Evolutionary conservation across 257 asterid genomes (phyloP), one percentile per base, ranked within the genome.

Genomic region (Solanum pennellii): DNA sequence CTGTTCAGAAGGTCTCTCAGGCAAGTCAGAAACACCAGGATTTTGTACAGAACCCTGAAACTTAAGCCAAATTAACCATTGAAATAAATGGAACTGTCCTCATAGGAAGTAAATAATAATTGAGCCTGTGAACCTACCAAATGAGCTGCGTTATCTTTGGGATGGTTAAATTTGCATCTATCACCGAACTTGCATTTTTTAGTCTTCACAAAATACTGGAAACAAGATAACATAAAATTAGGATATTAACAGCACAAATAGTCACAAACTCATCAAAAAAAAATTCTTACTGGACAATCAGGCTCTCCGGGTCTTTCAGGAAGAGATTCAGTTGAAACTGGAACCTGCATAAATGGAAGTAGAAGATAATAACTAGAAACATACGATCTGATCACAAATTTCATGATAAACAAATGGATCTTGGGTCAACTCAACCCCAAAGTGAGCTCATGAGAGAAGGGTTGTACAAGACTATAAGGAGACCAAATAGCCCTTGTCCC

Each of bases 101-200:
- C 56, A 39, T 74, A 87, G 65, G 86, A 80, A 66, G 74, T 49
- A 89, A 83, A 10, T 59, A 35, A 42, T 31, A 87, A 71, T 68
- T 86, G 71, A 83, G 79, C 80, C 87, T 86, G 52, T 83, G 33
- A 86, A 91, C 96, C 91, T 90, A 96, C 98, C 89, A 86, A 88
- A 87, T 90, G 89, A 45, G 83, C 85, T 18, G 87, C 85, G 66
- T 35, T 89, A 84, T 94, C 97, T 91, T 92, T 93, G 62, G 99
- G 99, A 92, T 97, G 99, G 93, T 97, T 97, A 89, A 97, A 95
- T 91, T 88, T 97, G 96, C 99, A 97, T 89, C 94, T 92, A 87
- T 83, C 79, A 42, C 99, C 98, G 82, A 94, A 97, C 90, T 95
- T 97, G 93, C 99, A 97, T 87, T 95, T 91, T 88, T 93, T 95